A percentile compares a stretch with the other conserved stretches of the same genome.
These are phyloP conservation scores for Penicillium olsonii DNA, from an alignment of 2,329 filamentous ascomycete genomes.

Conservation along the genomic window DNA sequence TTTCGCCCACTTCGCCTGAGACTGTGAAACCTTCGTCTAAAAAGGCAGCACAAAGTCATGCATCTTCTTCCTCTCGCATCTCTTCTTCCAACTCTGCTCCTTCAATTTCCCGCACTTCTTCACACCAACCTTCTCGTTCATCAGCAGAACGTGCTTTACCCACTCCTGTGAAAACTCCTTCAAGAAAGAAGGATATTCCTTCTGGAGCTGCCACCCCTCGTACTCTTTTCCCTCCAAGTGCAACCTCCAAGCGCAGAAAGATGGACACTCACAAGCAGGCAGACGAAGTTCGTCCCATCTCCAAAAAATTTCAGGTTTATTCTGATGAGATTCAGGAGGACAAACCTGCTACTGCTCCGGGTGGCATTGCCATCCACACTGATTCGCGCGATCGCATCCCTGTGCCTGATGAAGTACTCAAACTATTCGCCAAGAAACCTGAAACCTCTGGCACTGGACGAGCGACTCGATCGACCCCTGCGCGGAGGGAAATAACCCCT, in stretches of 20 bases:
- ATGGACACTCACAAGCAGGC: slow-evolving; percentile 30
- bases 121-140: slow-evolving; percentile 21
- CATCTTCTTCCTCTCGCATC: slow-evolving; percentile 5
- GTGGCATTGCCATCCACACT: slow-evolving; percentile 60
- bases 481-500: neutral
- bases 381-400: slow-evolving; percentile 64
- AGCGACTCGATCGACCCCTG: slow-evolving; percentile 7
- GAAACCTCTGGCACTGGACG: neutral
- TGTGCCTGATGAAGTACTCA: slow-evolving; percentile 40
- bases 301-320: too few species aligned
- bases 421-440: neutral
- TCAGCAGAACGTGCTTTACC: slow-evolving; percentile 52
- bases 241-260: slow-evolving; percentile 52
- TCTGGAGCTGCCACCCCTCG: slow-evolving; percentile 54
- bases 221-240: slow-evolving; percentile 53
- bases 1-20: slow-evolving; percentile 6
- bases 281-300: slow-evolving; percentile 36
- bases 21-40: slow-evolving; percentile 29
- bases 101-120: slow-evolving; percentile 22
- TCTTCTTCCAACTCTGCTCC: slow-evolving; percentile 14
- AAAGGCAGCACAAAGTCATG: slow-evolving; percentile 9
- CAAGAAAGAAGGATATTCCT: slow-evolving; percentile 52
- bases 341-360: neutral
- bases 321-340: too few species aligned
- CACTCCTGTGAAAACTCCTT: slow-evolving; percentile 63